phyloP scores from a whole-genome alignment of 2,329 filamentous ascomycete genomes.

The Neophaeococcomyces aloes region DNA sequence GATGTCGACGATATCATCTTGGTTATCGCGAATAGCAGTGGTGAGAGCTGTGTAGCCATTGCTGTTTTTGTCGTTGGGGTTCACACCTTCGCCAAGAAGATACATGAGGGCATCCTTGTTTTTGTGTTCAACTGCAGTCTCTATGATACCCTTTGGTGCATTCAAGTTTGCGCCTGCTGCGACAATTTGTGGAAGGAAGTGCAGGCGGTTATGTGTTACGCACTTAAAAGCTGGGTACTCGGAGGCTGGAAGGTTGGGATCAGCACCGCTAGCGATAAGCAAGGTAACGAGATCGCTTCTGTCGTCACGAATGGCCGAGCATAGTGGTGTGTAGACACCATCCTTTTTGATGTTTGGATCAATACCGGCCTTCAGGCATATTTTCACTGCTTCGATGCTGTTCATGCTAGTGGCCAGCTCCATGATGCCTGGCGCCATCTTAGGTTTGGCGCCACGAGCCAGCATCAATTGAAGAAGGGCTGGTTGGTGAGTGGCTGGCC shows the following conservation, averaged over 20 bases:
- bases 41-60: constrained; percentile 54
- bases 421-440: constrained; percentile 53
- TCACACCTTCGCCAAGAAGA: constrained; percentile 50
- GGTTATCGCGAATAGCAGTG: constrained; percentile 53
- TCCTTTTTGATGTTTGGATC: constrained; percentile 54
- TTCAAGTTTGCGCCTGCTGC: constrained; percentile 50
- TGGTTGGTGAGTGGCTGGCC: constrained; percentile 53
- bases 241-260: constrained; percentile 46
- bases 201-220: constrained; percentile 53
- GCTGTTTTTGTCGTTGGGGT: constrained; percentile 48
- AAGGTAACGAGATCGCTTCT: constrained; percentile 51
- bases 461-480: constrained; percentile 50
- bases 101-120: constrained; percentile 51
- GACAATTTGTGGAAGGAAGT: constrained; percentile 50
- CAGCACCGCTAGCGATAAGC: constrained; percentile 43
- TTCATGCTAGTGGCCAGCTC: constrained; percentile 54
- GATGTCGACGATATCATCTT: constrained; percentile 48
- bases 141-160: constrained; percentile 54
- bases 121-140: constrained; percentile 53
- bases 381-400: constrained; percentile 50
- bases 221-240: constrained; percentile 61
- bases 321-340: constrained; percentile 57
- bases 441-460: constrained; percentile 47
- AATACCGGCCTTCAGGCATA: constrained; percentile 50
- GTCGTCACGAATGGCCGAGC: constrained; percentile 58